Evolutionary conservation across 2,329 filamentous ascomycete species (phyloP).

Genomic region (Nigrospora sphaerica): DNA sequence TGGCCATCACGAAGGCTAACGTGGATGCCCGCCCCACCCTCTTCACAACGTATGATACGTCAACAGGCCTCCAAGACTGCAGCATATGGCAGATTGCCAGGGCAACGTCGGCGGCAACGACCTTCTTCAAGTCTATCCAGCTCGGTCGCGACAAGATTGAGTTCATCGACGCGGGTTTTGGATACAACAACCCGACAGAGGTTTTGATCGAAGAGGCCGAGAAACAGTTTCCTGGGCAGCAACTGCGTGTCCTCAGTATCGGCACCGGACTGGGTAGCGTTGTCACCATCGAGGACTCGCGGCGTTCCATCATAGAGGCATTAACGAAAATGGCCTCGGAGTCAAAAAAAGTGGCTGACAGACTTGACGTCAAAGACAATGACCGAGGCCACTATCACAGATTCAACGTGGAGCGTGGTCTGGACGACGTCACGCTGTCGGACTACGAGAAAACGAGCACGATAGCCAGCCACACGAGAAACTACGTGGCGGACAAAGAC

Average conservation of each 20-base stretch:
- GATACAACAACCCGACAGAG: constrained; percentile 24
- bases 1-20: constrained; percentile 20
- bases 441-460: too few species aligned
- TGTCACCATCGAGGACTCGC: constrained; percentile 8
- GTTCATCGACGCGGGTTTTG: constrained; percentile 22
- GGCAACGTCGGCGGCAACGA: constrained; percentile 19
- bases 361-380: constrained; percentile 2
- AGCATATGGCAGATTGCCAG: constrained; percentile 21
- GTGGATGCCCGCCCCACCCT: constrained; percentile 15
- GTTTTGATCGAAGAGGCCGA: constrained; percentile 19
- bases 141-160: constrained; percentile 16
- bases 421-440: too few species aligned
- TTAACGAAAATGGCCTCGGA: constrained; percentile 12
- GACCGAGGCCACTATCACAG: too few species aligned
- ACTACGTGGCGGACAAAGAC: too few species aligned
- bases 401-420: too few species aligned
- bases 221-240: constrained; percentile 10
- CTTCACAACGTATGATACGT: constrained; percentile 6
- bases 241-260: constrained; percentile 15
- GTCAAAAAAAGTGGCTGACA: constrained; percentile 11
- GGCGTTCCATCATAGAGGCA: constrained; percentile 10
- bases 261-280: constrained; percentile 16
- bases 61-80: constrained; percentile 10
- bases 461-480: too few species aligned
- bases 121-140: constrained; percentile 21